A percentile compares a stretch with the other conserved stretches of the same genome.
Conservation (phyloP, 331 rosid genomes). For the Pyracantha coccinea region DNA sequence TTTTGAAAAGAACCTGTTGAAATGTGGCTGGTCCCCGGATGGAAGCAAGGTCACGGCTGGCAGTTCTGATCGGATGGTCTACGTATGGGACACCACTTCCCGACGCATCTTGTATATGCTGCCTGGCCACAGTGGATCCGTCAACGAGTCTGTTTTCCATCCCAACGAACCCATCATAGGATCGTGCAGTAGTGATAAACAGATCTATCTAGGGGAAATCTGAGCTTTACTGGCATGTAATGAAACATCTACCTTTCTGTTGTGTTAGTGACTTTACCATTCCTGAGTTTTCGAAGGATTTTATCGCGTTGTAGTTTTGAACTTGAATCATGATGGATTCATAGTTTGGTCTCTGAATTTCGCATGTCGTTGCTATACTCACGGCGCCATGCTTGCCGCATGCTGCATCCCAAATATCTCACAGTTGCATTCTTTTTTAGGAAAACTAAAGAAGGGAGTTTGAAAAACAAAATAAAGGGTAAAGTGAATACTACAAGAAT, state of each 20-base stretch:
- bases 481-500: no score
- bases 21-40: constrained; percentile 87
- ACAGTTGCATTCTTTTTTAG: no score
- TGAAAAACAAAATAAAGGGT: no score
- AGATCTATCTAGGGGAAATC: constrained; percentile 84
- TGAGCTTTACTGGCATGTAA: constrained; percentile 12
- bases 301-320: neutral
- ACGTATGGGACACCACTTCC: constrained; percentile 90
- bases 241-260: neutral
- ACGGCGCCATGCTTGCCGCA: no score
- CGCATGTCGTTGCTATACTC: no score
- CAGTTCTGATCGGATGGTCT: constrained; percentile 95
- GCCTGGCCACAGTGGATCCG: constrained; percentile 89
- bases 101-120: constrained; percentile 89
- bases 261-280: neutral
- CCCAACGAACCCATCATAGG: constrained; percentile 78
- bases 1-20: constrained; percentile 80
- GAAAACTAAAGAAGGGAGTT: no score
- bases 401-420: no score
- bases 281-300: neutral
- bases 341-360: neutral
- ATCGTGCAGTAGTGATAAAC: constrained; percentile 91
- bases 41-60: constrained; percentile 96
- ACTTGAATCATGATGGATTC: neutral
- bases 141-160: constrained; percentile 78